Conservation (phyloP, 805 yeast species). For the Zygosaccharomyces rouxii region DNA sequence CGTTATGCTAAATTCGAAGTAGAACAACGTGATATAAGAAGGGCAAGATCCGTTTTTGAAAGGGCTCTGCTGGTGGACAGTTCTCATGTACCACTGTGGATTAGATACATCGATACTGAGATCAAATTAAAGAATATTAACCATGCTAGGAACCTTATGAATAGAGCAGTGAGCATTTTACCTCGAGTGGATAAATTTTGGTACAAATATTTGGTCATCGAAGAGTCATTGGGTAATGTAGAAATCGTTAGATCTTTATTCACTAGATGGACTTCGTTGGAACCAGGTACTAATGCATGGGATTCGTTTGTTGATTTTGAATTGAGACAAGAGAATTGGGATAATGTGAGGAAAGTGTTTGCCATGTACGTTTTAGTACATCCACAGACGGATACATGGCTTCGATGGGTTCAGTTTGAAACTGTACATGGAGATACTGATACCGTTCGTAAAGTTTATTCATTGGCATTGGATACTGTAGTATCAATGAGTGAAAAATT, state of each 20-base stretch:
- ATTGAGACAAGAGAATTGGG: constrained; percentile 54
- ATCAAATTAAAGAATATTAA: constrained; percentile 66
- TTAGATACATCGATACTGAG: constrained; percentile 75
- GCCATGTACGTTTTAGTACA: constrained; percentile 50
- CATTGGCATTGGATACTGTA: constrained; percentile 58
- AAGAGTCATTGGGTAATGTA: constrained; percentile 68
- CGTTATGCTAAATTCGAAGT: constrained; percentile 86
- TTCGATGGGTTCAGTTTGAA: constrained; percentile 72
- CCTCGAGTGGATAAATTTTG: constrained; percentile 85
- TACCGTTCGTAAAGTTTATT: constrained; percentile 58
- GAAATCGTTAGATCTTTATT: constrained; percentile 60
- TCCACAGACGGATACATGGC: constrained; percentile 60
- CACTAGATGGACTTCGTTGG: constrained; percentile 78
- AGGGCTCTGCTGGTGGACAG: constrained; percentile 76
- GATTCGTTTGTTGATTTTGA: constrained; percentile 70
- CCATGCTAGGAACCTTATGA: constrained; percentile 83
- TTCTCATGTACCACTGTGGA: constrained; percentile 79
- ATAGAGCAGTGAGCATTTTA: constrained; percentile 65
- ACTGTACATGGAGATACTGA: constrained; percentile 43
- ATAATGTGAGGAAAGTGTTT: constrained; percentile 56
- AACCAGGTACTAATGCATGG: constrained; percentile 68
- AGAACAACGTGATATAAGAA: constrained; percentile 66
- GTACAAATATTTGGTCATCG: constrained; percentile 77
- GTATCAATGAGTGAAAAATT: constrained; percentile 21
- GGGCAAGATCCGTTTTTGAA: constrained; percentile 87